A percentile compares a stretch with the other conserved stretches of the same genome.
Evolutionary conservation across 106 monocot species (phyloP).

Genomic region (Allium sativum): DNA sequence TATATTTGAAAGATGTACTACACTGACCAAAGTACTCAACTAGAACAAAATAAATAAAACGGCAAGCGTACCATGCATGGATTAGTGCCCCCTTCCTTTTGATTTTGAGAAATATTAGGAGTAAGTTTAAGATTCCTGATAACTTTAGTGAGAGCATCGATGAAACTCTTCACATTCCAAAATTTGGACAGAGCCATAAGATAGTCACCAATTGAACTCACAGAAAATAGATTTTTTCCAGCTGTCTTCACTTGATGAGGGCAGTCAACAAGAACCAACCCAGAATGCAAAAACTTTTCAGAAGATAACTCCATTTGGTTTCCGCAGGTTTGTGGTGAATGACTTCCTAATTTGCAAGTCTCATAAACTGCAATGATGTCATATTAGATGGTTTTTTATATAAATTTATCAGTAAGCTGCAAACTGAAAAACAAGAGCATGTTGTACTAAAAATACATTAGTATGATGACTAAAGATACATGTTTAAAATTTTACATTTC

Average conservation of each 20-base stretch:
- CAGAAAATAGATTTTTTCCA: conserved; percentile 23
- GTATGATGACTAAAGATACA: too few species aligned
- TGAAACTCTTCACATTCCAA: conserved; percentile 57
- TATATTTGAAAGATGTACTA: too few species aligned
- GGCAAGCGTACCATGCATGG: conserved; percentile 48
- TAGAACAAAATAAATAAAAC: not conserved
- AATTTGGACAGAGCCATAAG: conserved; percentile 45
- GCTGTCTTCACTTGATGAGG: conserved; percentile 59
- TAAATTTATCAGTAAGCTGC: not conserved
- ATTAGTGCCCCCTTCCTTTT: conserved; percentile 54
- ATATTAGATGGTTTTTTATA: conserved; percentile 2
- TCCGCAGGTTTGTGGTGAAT: conserved; percentile 42
- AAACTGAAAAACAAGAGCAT: not conserved
- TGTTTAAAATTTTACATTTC: too few species aligned
- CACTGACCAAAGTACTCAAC: too few species aligned
- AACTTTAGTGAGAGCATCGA: conserved; percentile 37
- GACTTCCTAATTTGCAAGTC: conserved; percentile 79
- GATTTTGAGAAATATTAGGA: conserved; percentile 36
- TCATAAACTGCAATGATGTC: conserved; percentile 67
- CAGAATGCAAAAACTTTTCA: conserved; percentile 42
- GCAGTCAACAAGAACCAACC: conserved; percentile 67
- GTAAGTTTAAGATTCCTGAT: conserved; percentile 53
- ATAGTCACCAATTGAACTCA: conserved; percentile 49
- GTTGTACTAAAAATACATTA: too few species aligned
- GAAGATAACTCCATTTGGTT: conserved; percentile 41